Conservation (phyloP, 2,329 filamentous ascomycete genomes). For the Trichoderma koningiopsis region DNA sequence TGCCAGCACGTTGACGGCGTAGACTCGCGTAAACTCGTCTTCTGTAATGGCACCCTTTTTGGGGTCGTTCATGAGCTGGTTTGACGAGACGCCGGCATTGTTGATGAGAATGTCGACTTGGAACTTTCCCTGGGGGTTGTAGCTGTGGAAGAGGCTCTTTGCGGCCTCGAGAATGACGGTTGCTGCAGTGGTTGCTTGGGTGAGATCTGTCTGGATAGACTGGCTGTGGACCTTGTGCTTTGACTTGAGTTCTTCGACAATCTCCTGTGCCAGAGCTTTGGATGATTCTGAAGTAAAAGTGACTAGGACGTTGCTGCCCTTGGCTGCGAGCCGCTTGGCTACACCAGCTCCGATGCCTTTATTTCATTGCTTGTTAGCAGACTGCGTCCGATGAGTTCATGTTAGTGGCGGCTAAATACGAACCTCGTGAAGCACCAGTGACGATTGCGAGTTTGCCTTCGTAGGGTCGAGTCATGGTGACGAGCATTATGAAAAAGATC, state of each 20-base stretch:
- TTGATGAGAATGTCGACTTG: constrained; percentile 81
- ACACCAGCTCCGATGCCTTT: constrained; percentile 59
- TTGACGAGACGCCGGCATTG: constrained; percentile 74
- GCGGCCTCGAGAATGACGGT: constrained; percentile 38
- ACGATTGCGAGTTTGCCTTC: constrained; percentile 40
- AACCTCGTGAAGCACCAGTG: constrained; percentile 41
- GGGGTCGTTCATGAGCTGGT: constrained; percentile 62
- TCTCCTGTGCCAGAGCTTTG: constrained; percentile 46
- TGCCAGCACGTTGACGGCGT: constrained; percentile 79
- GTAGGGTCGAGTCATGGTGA: constrained; percentile 33
- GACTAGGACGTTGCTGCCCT: constrained; percentile 61
- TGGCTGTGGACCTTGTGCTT: constrained; percentile 43
- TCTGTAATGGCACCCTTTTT: constrained; percentile 55
- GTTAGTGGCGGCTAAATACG: neutral
- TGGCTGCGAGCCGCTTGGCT: constrained; percentile 58
- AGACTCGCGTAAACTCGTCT: constrained; percentile 70
- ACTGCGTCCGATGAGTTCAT: neutral
- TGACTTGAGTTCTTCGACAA: constrained; percentile 50
- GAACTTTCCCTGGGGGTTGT: constrained; percentile 31
- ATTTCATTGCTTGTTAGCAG: neutral
- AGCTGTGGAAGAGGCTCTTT: constrained; percentile 33
- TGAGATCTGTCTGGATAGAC: constrained; percentile 37
- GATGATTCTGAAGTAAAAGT: constrained; percentile 63
- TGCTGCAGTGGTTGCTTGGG: constrained; percentile 32
- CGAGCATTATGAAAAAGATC: neutral